Base-by-base conservation (phyloP, 352 stramenopile species). In the Globisporangium polare region DNA sequence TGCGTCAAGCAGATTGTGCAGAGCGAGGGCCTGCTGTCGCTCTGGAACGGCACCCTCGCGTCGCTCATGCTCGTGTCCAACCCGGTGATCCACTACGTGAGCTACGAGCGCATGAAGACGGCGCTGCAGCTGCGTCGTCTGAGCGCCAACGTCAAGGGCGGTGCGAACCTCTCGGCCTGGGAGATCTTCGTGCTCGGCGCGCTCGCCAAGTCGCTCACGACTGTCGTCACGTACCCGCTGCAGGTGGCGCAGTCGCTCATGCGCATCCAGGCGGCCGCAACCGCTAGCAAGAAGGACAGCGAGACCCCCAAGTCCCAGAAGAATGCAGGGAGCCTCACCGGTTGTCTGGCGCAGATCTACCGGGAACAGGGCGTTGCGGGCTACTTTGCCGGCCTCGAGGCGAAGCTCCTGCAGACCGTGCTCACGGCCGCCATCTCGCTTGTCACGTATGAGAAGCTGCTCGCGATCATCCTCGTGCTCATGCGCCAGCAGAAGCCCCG, bases 11-110 rank as follows among this genome's bases (percentile, higher is more conserved):
- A 91, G 67, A 73, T 93, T 49, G 72, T 77, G 17, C 65, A 65
- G 9, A 81, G 78, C 24, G 90, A 97, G 59, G 95, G 95, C 5
- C 47, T 95, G 8, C 51, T 68, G 17, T 90, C 88, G 59, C 83
- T 98, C 49, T 98, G 94, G 94, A 94, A 90, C 57, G 94, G 94
- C 35, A 97, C 92, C 27, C 60, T 84, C 26, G 85, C 92, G 27
- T 98, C 92, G 42, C 66, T 98, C 20, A 78, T 98, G 2, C 80
- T 98, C 12, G 93, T 98, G 50, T 96, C 86, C 18, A 98, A 98
- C 75, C 95, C 95, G 7, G 89, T 97, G 56, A 98, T 98, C 64
- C 94, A 98, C 77, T 97, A 97, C 69, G 88, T 98, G 60, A 87
- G 88, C 47, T 98, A 98, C 78, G 95, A 98, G 67, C 81, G 90